Conservation (phyloP, 2,329 filamentous ascomycete species). For the Fusarium nurragi region DNA sequence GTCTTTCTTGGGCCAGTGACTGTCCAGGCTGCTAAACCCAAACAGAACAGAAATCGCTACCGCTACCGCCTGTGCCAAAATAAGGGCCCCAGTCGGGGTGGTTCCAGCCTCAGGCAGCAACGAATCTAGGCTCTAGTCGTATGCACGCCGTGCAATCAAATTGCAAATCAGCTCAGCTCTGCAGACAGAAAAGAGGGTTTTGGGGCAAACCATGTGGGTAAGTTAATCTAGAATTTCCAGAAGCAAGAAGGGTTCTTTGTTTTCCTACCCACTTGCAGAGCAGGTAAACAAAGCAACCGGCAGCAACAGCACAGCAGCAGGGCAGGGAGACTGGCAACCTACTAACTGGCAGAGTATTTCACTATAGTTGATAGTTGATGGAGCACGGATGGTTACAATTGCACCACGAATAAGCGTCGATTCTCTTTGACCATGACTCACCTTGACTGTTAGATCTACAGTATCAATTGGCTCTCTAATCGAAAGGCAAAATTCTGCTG, state of each 20-base stretch:
- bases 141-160: slow-evolving; percentile 10
- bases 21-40: slow-evolving; percentile 25
- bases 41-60: too few species aligned
- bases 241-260: slow-evolving; percentile 9
- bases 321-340: background rate
- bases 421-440: background rate
- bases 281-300: slow-evolving; percentile 22
- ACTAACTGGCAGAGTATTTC: background rate
- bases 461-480: too few species aligned
- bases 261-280: slow-evolving; percentile 21
- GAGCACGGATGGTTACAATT: background rate
- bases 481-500: background rate
- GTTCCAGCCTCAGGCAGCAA: slow-evolving; percentile 44
- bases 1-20: slow-evolving; percentile 30
- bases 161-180: slow-evolving; percentile 9
- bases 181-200: slow-evolving; percentile 12
- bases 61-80: slow-evolving; percentile 35
- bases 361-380: background rate
- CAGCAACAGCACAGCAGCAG: background rate
- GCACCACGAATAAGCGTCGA: background rate
- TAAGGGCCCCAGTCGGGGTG: slow-evolving; percentile 18
- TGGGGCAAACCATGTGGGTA: slow-evolving; percentile 22
- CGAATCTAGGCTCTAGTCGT: background rate
- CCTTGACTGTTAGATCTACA: background rate
- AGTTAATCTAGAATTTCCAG: slow-evolving; percentile 13